Base-by-base conservation (phyloP, 2,329 filamentous ascomycete species). In the Pleoardoris graminearum region DNA sequence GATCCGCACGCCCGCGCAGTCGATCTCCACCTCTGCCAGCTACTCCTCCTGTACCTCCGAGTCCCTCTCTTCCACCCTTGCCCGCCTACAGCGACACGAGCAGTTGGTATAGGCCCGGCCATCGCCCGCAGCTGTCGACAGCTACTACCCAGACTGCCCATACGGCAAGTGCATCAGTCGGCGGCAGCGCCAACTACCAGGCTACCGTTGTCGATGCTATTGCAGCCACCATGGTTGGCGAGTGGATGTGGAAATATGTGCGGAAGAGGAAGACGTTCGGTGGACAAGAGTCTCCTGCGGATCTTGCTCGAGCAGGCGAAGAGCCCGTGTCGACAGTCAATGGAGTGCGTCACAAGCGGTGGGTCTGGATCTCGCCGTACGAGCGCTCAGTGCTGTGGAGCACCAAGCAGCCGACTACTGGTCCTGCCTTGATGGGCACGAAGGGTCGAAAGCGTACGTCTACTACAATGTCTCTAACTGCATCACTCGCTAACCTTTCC, bases 341-440 rank as follows among this genome's bases (percentile, higher is more conserved):
- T 62, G 85, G 85, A 60, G 88, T 82, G 4, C 77, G 94, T 25
- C 94, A 99, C 72, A 97, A 92, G 77, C 84, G 94, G 72, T 99
- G 94, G 94, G 94, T 99, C 1, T 99, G 94, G 94, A 83, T 99
- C 58, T 94, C 93, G 16, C 94, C 94, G 2, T 97, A 99, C 68
- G 94, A 99, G 75, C 83, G 92, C 57, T 88, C 93, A 11, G 93
- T 99, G 54, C 90, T 99, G 73, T 99, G 94, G 94, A 97, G 93
- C 74, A 96, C 89, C 80, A 97, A 96, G 79, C 94, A 99, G 75
- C 94, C 94, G 14, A 90, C 87, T 8, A 91, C 87, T 62, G 91
- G 92, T 27, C 88, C 85, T 64, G 93, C 92, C 27, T 76, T 99
- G 73, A 82, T 97, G 80, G 94, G 94, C 61, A 99, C 97, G 79